These are phyloP conservation scores for Amphibolis antarctica DNA, from an alignment of 106 monocot genomes.

Conservation along the genomic window DNA sequence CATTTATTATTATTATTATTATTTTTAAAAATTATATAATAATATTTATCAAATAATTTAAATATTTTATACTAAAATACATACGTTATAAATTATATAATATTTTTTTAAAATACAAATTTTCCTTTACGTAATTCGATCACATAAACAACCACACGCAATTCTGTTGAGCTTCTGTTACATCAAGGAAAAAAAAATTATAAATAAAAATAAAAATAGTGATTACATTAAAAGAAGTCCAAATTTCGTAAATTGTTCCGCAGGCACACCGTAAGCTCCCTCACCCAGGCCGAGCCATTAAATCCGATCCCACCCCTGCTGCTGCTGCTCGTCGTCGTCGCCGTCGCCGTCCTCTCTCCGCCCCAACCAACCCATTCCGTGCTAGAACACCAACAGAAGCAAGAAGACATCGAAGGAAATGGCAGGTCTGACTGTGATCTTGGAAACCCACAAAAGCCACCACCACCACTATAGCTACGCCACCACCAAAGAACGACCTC, in stretches of 20 bases:
- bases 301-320: not conserved
- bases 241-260: conserved; percentile 3
- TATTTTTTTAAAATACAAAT: no score
- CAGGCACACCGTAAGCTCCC: conserved; percentile 1
- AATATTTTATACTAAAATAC: no score
- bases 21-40: no score
- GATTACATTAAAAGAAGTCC: not conserved
- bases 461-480: not conserved
- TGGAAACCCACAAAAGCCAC: conserved; percentile 8
- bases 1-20: no score
- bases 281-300: not conserved
- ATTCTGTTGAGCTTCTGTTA: not conserved
- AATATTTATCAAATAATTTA: no score
- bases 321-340: not conserved
- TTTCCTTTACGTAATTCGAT: not conserved
- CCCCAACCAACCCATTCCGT: not conserved
- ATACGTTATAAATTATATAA: no score
- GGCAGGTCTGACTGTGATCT: conserved; percentile 16
- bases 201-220: not conserved
- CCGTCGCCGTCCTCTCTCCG: no score
- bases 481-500: conserved; percentile 1
- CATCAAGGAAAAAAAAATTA: no score
- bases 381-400: not conserved
- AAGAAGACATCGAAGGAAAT: not conserved
- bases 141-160: not conserved